phyloP scores from a whole-genome alignment of 805 yeast genomes.

The Groenewaldozyma tartarivorans region DNA sequence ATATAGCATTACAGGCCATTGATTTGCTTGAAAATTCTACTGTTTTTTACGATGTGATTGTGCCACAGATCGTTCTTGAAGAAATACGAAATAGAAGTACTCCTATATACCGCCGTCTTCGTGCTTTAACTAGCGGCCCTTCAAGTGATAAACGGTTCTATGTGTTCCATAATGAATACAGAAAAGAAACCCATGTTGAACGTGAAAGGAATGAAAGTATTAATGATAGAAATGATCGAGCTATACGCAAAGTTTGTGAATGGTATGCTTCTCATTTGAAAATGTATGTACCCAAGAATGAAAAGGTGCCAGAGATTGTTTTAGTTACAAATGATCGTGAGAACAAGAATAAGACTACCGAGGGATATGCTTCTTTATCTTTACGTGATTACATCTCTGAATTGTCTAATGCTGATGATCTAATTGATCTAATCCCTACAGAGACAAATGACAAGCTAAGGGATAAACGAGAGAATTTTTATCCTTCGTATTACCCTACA shows the following conservation, averaged over 20 bases:
- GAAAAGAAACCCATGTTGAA: constrained; percentile 54
- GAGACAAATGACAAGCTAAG: constrained; percentile 34
- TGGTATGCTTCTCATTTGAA: constrained; percentile 67
- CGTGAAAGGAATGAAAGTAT: constrained; percentile 61
- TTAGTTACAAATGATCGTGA: constrained; percentile 67
- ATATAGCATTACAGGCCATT: constrained; percentile 77
- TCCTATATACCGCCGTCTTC: constrained; percentile 78
- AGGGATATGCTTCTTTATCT: constrained; percentile 47
- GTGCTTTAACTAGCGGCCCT: constrained; percentile 59
- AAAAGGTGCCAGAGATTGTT: constrained; percentile 20
- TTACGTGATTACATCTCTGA: constrained; percentile 61
- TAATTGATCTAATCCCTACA: constrained; percentile 67
- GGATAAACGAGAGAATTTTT: constrained; percentile 21
- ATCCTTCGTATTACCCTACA: constrained; percentile 68
- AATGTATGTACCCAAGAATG: constrained; percentile 13
- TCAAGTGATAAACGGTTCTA: constrained; percentile 70
- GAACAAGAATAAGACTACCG: constrained; percentile 48
- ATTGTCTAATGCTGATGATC: constrained; percentile 62
- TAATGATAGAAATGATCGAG: constrained; percentile 86
- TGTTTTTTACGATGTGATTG: constrained; percentile 77
- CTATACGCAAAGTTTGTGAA: constrained; percentile 63
- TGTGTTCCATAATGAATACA: constrained; percentile 90
- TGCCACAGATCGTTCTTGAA: constrained; percentile 93
- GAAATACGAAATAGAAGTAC: constrained; percentile 82
- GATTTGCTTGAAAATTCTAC: constrained; percentile 73